Percentiles rank a stretch among this genome's conserved stretches.
Conservation (phyloP, 2,329 filamentous ascomycete genomes). For the Sporothrix variecibatus region DNA sequence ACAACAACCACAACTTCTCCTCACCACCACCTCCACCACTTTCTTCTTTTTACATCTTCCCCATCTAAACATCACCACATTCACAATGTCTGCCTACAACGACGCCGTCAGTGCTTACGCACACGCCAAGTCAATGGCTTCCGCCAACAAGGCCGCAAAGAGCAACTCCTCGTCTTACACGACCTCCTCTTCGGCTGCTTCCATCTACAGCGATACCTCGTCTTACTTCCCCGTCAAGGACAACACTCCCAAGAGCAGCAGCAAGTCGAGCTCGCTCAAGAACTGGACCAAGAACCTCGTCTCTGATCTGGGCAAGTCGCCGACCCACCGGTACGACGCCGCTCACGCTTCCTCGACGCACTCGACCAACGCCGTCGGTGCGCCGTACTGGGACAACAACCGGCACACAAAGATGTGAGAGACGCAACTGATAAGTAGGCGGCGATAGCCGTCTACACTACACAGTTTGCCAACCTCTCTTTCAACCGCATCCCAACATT, state of each 20-base stretch:
- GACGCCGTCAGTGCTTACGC: slow-evolving; percentile 30
- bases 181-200: slow-evolving; percentile 20
- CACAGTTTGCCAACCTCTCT: background rate
- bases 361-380: slow-evolving; percentile 9
- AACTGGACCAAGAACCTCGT: slow-evolving; percentile 30
- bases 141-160: slow-evolving; percentile 35
- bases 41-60: background rate
- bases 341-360: background rate
- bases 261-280: slow-evolving; percentile 11
- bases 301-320: slow-evolving; percentile 29
- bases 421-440: background rate
- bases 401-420: slow-evolving; percentile 7
- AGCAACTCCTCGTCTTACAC: slow-evolving; percentile 36
- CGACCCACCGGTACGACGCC: slow-evolving; percentile 29
- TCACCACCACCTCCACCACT: background rate
- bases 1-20: background rate
- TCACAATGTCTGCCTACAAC: slow-evolving; percentile 22
- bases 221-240: slow-evolving; percentile 32
- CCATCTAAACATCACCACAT: background rate
- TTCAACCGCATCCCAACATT: background rate
- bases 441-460: background rate
- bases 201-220: slow-evolving; percentile 19
- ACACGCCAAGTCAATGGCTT: background rate
- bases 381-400: slow-evolving; percentile 10
- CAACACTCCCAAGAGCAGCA: background rate